These are phyloP conservation scores for Neolentinus lepideus DNA, from an alignment of 1,284 basidiomycete species.

Conservation along the genomic window DNA sequence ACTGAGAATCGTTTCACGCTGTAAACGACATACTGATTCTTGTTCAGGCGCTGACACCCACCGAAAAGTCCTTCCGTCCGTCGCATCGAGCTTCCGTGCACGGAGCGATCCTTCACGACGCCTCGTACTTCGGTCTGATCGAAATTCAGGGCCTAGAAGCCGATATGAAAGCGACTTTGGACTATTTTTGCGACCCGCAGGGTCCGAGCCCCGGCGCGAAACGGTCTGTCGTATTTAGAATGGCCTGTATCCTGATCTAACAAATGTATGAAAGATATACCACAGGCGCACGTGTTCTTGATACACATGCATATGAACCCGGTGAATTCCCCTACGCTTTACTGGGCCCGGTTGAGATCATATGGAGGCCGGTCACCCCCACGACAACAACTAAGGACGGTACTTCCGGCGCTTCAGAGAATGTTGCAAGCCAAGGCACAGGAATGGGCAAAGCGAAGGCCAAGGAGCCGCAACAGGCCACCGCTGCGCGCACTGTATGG, in stretches of 20 bases:
- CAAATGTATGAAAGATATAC: constrained; percentile 52
- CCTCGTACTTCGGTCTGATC: constrained; percentile 74
- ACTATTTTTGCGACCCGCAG: constrained; percentile 56
- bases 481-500: constrained; percentile 51
- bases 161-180: constrained; percentile 46
- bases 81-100: constrained; percentile 83
- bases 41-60: constrained; percentile 66
- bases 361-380: constrained; percentile 54
- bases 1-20: not conserved
- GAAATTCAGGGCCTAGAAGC: constrained; percentile 62
- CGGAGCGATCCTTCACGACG: constrained; percentile 81
- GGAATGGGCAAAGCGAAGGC: constrained; percentile 10
- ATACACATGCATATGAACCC: constrained; percentile 58
- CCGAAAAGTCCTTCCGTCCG: constrained; percentile 84
- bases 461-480: constrained; percentile 4
- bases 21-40: not conserved
- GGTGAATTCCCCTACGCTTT: constrained; percentile 62
- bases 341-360: constrained; percentile 62
- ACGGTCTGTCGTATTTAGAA: constrained; percentile 31
- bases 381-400: constrained; percentile 6
- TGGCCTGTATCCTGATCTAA: no score
- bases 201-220: constrained; percentile 45
- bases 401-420: not conserved
- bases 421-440: constrained; percentile 13
- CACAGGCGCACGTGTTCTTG: constrained; percentile 47